These are phyloP conservation scores for Phytophthora hybrid DNA, from an alignment of 352 stramenopile genomes.

Conservation along the genomic window DNA sequence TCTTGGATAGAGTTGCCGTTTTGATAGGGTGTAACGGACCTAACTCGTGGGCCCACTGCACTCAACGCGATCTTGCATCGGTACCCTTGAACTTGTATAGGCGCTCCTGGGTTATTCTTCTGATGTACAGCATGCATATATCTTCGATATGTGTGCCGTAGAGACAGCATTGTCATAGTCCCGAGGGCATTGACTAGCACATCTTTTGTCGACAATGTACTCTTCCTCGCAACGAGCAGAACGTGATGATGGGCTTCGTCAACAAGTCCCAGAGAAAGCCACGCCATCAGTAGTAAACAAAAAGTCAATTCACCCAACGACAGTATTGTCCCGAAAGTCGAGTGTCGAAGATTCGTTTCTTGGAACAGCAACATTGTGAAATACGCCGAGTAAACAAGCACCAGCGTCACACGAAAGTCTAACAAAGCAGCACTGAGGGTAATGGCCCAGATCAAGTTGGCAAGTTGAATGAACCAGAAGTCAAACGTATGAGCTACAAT, in stretches of 20 bases:
- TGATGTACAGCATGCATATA: neutral
- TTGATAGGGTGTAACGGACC: neutral
- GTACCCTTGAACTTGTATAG: neutral
- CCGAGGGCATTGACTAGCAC: neutral
- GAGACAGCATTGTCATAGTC: neutral
- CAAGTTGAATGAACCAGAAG: neutral
- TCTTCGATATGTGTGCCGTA: neutral
- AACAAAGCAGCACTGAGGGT: neutral
- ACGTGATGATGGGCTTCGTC: neutral
- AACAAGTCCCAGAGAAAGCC: neutral
- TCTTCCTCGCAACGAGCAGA: neutral
- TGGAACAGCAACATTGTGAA: neutral
- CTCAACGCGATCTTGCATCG: neutral
- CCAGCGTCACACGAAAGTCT: neutral
- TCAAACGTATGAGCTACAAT: neutral
- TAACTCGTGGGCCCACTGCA: neutral
- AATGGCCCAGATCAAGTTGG: constrained; percentile 2
- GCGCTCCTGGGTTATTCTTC: neutral
- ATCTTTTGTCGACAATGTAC: neutral
- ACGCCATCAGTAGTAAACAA: neutral
- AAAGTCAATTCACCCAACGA: neutral
- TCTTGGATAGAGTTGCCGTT: neutral
- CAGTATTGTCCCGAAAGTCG: neutral
- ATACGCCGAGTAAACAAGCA: neutral
- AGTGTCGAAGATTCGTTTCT: neutral